Evolutionary conservation across 2,329 filamentous ascomycete species (phyloP).

Genomic region (Aspergillus eucalypticola): DNA sequence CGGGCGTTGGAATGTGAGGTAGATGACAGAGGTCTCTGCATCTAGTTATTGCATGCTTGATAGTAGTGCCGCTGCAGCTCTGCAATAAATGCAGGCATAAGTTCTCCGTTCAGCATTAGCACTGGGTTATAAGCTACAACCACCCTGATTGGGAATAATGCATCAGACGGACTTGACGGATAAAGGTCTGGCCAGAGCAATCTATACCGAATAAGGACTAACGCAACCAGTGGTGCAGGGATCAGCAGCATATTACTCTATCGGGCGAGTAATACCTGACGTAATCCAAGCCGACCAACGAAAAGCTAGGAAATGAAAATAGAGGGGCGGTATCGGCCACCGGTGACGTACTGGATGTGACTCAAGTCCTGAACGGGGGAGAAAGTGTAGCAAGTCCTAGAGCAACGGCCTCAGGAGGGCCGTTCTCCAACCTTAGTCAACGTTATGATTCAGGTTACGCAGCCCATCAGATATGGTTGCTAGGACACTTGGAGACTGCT

Average conservation of each 20-base stretch:
- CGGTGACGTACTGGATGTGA: background rate
- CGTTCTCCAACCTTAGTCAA: background rate
- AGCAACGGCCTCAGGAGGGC: background rate
- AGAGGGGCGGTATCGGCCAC: constrained; percentile 7
- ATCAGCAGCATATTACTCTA: background rate
- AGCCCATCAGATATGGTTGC: background rate
- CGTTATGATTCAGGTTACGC: background rate
- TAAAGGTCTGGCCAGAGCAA: no score
- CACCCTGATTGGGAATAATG: no score
- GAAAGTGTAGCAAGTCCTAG: background rate
- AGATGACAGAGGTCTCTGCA: no score
- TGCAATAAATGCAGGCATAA: no score
- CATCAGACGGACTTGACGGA: no score
- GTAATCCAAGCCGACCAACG: constrained; percentile 4
- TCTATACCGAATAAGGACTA: background rate
- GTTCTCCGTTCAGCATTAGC: no score
- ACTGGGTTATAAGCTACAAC: no score
- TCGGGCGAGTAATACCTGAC: background rate
- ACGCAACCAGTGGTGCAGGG: background rate
- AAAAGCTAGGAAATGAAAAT: constrained; percentile 8
- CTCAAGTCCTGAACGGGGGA: background rate
- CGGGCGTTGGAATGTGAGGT: no score
- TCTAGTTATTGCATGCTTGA: no score
- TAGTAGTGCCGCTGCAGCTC: no score
- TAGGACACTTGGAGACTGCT: background rate